These are phyloP conservation scores for Aspergillus sp. DNA, from an alignment of 2,329 filamentous ascomycete genomes.

Conservation along the genomic window DNA sequence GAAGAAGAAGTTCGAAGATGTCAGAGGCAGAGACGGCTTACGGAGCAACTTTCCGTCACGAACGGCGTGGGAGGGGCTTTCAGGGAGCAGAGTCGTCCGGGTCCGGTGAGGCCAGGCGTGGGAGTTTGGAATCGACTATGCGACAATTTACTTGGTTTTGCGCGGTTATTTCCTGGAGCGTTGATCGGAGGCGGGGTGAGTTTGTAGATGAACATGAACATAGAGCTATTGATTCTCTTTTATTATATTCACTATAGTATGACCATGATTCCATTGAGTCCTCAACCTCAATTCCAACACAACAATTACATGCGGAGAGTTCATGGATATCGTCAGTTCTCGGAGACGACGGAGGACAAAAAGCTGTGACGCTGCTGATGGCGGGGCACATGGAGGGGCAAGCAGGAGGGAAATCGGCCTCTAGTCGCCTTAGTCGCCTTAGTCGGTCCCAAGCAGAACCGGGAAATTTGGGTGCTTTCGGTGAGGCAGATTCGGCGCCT, in stretches of 20 bases:
- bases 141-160: no score
- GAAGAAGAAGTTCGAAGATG: conserved; percentile 20
- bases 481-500: conserved; percentile 14
- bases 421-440: no score
- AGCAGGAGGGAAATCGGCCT: neutral
- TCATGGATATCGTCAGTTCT: neutral
- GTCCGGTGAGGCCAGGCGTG: conserved; percentile 13
- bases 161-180: no score
- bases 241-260: no score
- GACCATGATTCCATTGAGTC: neutral
- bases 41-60: conserved; percentile 41
- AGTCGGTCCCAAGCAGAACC: conserved; percentile 1
- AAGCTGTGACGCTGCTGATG: conserved; percentile 8
- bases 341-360: conserved; percentile 10
- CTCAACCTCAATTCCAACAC: neutral
- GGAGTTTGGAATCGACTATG: neutral
- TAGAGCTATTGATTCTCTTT: no score
- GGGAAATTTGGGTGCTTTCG: conserved; percentile 11
- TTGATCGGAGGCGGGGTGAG: no score
- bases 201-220: no score
- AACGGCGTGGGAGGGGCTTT: conserved; percentile 18
- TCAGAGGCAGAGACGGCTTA: conserved; percentile 22
- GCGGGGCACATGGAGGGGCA: conserved; percentile 24
- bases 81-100: conserved; percentile 40
- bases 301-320: neutral